Conservation (phyloP, 805 yeast species). For the Candida germanica region DNA sequence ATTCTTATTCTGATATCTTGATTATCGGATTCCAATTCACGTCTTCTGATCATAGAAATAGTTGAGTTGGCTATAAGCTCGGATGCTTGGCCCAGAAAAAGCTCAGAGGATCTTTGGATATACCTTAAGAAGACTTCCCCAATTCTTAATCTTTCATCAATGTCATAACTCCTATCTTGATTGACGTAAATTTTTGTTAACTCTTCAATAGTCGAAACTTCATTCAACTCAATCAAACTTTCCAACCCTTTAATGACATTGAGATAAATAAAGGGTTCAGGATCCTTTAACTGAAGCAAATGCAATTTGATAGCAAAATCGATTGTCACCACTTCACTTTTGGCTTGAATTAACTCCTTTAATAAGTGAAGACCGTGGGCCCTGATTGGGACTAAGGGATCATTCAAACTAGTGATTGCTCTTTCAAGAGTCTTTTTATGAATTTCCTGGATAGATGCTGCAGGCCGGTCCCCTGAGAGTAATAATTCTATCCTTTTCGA, state of each 20-base stretch:
- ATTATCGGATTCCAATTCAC: constrained; percentile 19
- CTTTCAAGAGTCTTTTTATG: constrained; percentile 45
- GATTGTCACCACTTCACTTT: constrained; percentile 49
- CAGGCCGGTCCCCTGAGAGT: constrained; percentile 24
- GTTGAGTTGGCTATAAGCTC: constrained; percentile 42
- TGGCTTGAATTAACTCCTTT: constrained; percentile 49
- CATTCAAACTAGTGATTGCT: constrained; percentile 68
- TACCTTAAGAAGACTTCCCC: constrained; percentile 78
- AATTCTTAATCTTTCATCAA: constrained; percentile 71
- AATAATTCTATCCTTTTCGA: constrained; percentile 25
- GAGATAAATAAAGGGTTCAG: constrained; percentile 84
- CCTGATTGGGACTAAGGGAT: constrained; percentile 76
- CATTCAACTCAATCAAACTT: constrained; percentile 48
- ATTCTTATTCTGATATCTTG: constrained; percentile 65
- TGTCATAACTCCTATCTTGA: constrained; percentile 19
- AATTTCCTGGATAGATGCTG: constrained; percentile 19
- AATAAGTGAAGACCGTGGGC: constrained; percentile 80
- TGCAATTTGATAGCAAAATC: constrained; percentile 61
- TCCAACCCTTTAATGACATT: constrained; percentile 81
- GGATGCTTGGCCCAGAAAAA: constrained; percentile 46
- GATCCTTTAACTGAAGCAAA: constrained; percentile 61
- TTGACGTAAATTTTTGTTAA: constrained; percentile 38
- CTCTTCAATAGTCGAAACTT: constrained; percentile 31
- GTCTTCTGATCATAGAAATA: constrained; percentile 35
- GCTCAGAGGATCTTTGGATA: constrained; percentile 47